Base-by-base conservation (phyloP, 257 asterid species). In the Fraxinus quadrangulata region DNA sequence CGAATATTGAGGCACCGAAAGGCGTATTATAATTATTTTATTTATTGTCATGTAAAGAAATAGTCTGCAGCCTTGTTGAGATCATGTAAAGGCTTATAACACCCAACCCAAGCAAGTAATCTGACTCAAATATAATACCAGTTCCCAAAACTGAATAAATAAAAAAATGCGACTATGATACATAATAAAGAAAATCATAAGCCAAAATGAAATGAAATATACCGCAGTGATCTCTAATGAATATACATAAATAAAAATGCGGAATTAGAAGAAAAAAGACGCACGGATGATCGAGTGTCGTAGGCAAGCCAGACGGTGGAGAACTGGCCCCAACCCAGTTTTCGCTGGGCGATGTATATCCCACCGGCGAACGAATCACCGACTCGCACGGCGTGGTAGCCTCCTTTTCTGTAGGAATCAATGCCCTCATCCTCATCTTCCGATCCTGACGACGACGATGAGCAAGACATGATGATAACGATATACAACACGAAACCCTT, bases 231-330 rank as follows among this genome's bases (percentile, higher is more conserved):
- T 61, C 68, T 61, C 33, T 61, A 61, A 61, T 11, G 30, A 21
- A 61, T 21, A 21, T 24, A 21, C 33, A 61, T 24, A 19, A 1
- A 59, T 21, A n/a, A 6, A 40, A 70, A 31, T 6, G n/a, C 19
- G 7, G 40, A 3, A n/a, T 45, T 12, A 9, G 31, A 26, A 36
- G 59, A 16, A 10, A 14, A 47, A 51, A 80, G 63, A 24, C 92
- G 73, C 90, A 95, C 99, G 69, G 97, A 91, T 75, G 94, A 81
- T 68, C 80, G 87, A 34, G 92, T 91, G 81, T 94, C 97, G 77
- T 89, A 94, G 67, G 94, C 97, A 54, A 94, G 99, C 99, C 99
- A 94, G 40, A 94, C 99, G 76, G 97, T 92, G 79, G 99, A 94
- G 81, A 94, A 94, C 85, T 94, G 92, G 39, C 99, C 99, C 99